A percentile compares a stretch with the other conserved stretches of the same genome.
phyloP scores from a whole-genome alignment of 2,329 filamentous ascomycete genomes.

The Curvularia hawaiiensis region DNA sequence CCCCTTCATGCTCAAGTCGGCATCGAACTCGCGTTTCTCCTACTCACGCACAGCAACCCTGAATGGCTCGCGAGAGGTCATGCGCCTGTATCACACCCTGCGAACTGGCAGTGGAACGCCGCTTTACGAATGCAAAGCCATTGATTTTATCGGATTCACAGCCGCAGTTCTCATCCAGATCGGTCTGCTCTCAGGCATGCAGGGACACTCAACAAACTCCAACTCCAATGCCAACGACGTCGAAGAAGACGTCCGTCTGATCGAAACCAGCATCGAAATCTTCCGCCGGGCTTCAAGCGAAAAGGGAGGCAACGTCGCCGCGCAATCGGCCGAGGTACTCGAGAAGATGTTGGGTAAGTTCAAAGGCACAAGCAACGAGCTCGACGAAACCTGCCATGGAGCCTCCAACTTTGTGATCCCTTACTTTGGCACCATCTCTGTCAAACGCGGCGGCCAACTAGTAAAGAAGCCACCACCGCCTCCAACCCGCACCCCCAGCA shows the following conservation, averaged over 20 bases:
- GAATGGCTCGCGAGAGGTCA: conserved; percentile 48
- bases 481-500: conserved; percentile 5
- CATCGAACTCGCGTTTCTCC: conserved; percentile 45
- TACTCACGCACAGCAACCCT: conserved; percentile 49
- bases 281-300: conserved; percentile 49
- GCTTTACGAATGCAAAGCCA: conserved; percentile 54
- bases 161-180: conserved; percentile 51
- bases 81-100: conserved; percentile 49
- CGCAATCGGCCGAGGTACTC: conserved; percentile 47
- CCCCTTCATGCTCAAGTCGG: conserved; percentile 51
- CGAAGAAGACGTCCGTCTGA: conserved; percentile 45
- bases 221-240: conserved; percentile 31
- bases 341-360: conserved; percentile 46
- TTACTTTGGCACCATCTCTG: conserved; percentile 50
- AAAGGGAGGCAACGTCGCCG: conserved; percentile 49
- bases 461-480: conserved; percentile 11
- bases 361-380: conserved; percentile 16
- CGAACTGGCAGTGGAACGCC: conserved; percentile 43
- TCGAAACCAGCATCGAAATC: conserved; percentile 50
- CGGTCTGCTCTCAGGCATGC: conserved; percentile 46
- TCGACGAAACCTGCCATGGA: conserved; percentile 18
- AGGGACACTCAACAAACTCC: conserved; percentile 1
- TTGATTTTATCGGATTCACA: conserved; percentile 56
- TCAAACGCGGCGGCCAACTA: conserved; percentile 37
- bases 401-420: conserved; percentile 45